Evolutionary conservation across 257 asterid species (phyloP), one percentile per base, ranked within the genome.

Genomic region (Paraleonurus japonicus): DNA sequence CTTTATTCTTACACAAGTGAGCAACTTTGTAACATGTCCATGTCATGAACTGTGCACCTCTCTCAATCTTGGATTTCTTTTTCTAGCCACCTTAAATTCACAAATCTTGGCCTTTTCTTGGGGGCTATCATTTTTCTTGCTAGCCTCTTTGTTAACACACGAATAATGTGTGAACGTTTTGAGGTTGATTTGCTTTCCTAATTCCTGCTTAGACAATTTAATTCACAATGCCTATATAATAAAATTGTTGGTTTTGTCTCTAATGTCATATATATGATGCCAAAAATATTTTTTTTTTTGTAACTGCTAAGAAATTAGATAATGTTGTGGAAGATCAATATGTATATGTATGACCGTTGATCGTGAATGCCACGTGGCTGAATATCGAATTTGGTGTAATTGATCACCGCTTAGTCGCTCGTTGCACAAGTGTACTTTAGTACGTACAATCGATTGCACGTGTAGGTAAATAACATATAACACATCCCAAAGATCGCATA

Each of bases 1-100:
- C 82, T 78, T 81, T 81, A 78, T 81, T 81, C 76, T 74, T 75
- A 81, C 85, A 77, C 82, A 81, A 81, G 81, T 69, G 81, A 76
- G 35, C 65, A 76, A 81, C 80, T 81, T 81, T 73, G 70, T 51
- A 77, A 81, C 82, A 74, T 77, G 85, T 81, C 85, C 4, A 74
- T 81, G 65, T 81, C 85, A 81, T 51, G 2, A 69, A 80, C 65
- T n/a, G n/a, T 58, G 41, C 58, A 17, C 28, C 35, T 24, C 17
- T 60, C 72, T 30, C 67, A 51, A 51, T 69, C 71, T 69, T 64
- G 47, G 48, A 12, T 75, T 70, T 48, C 73, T 77, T 64, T 73
- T 76, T 58, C 10, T 45, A 13, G 13, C 61, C 80, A 72, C 79
- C 81, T 76, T 76, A 80, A 80, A 73, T 65, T 72, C 79, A 62